Percentiles rank a stretch among this genome's conserved stretches.
Evolutionary conservation across 2,329 filamentous ascomycete genomes (phyloP).

Genomic region (Penicillium sp.): DNA sequence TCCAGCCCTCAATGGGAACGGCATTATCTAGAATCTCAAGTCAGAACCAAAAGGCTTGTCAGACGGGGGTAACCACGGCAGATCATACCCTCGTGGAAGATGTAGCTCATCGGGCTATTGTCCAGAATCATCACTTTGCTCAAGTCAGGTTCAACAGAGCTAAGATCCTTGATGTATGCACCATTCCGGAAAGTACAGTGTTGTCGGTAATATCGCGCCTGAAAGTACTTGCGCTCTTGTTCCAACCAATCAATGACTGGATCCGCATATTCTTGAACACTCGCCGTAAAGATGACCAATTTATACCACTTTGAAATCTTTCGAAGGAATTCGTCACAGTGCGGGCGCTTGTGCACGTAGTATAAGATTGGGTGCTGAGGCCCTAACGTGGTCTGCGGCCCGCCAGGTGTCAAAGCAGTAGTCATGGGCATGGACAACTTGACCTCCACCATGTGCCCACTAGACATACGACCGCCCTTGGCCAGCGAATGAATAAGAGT

Average conservation of each 20-base stretch:
- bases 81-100: constrained; percentile 86
- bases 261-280: constrained; percentile 96
- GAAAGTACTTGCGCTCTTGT: constrained; percentile 93
- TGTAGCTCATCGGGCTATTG: constrained; percentile 95
- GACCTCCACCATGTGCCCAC: constrained; percentile 98
- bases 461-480: constrained; percentile 90
- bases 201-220: constrained; percentile 87
- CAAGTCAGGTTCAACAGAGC: constrained; percentile 89
- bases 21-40: constrained; percentile 68
- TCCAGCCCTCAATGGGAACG: constrained; percentile 98
- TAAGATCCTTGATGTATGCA: constrained; percentile 96
- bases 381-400: constrained; percentile 61
- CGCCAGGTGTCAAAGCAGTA: constrained; percentile 38
- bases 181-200: constrained; percentile 95
- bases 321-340: constrained; percentile 93
- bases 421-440: constrained; percentile 54
- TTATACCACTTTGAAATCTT: constrained; percentile 98
- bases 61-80: not conserved
- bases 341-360: constrained; percentile 95
- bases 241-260: constrained; percentile 99
- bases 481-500: constrained; percentile 97
- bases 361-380: constrained; percentile 95
- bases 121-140: constrained; percentile 99
- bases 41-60: constrained; percentile 3
- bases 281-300: constrained; percentile 90